Evolutionary conservation across 257 asterid genomes (phyloP).

Genomic region (Striga asiatica): DNA sequence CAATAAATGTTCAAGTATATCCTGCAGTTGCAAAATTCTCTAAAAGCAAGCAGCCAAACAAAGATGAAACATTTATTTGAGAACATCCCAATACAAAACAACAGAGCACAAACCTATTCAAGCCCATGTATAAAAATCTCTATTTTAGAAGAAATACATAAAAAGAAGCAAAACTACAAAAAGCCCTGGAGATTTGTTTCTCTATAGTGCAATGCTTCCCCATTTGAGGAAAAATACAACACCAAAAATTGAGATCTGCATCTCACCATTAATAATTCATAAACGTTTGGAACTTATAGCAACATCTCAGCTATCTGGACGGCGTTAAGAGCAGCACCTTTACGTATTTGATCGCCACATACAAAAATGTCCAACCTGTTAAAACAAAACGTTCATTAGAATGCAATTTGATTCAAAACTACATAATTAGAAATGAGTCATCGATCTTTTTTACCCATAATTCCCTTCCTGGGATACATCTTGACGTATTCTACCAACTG

Average conservation of each 20-base stretch:
- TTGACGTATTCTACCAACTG: slow-evolving; percentile 1
- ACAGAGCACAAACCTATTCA: too few relatives aligned
- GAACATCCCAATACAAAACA: too few relatives aligned
- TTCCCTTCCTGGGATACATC: too few relatives aligned
- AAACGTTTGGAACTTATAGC: slow-evolving; percentile 25
- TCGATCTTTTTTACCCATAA: neutral
- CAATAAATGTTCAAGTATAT: too few relatives aligned
- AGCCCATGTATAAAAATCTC: too few relatives aligned
- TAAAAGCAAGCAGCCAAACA: too few relatives aligned
- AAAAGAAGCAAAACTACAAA: too few relatives aligned
- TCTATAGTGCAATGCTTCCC: too few relatives aligned
- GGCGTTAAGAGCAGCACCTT: slow-evolving; percentile 92
- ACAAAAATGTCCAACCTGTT: slow-evolving; percentile 81
- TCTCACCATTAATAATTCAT: slow-evolving; percentile 11
- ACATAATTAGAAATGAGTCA: neutral
- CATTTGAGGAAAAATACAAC: neutral
- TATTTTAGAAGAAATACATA: too few relatives aligned
- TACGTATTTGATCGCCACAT: slow-evolving; percentile 96
- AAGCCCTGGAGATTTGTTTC: too few relatives aligned
- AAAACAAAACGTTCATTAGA: neutral
- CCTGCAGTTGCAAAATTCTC: too few relatives aligned
- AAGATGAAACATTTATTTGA: too few relatives aligned
- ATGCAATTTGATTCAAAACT: neutral
- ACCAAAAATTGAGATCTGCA: slow-evolving; percentile 7
- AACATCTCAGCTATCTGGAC: slow-evolving; percentile 80